A percentile compares a stretch with the other conserved stretches of the same genome.
Conservation (phyloP, 495 filamentous ascomycete species). For the Amphirosellinia nigrospora region DNA sequence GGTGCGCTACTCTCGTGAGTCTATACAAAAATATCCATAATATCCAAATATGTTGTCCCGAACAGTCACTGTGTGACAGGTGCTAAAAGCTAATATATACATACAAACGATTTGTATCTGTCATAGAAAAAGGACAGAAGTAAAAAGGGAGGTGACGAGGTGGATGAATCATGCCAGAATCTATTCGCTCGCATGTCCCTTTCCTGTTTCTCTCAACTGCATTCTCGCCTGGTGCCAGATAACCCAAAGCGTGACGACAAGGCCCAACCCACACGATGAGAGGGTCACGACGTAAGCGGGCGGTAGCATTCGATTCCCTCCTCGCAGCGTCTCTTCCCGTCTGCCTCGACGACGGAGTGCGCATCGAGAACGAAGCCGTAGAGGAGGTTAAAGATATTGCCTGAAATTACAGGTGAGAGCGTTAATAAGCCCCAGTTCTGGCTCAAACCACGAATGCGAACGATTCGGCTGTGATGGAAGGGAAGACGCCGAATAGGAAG, state of each 20-base stretch:
- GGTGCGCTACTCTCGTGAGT: neutral
- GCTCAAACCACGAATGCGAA: slow-evolving; percentile 86
- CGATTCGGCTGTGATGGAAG: slow-evolving; percentile 86
- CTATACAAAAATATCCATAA: neutral
- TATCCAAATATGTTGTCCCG: neutral
- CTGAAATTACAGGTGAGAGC: slow-evolving; percentile 79
- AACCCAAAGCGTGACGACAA: slow-evolving; percentile 73
- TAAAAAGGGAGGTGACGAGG: neutral
- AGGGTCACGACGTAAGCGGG: slow-evolving; percentile 85
- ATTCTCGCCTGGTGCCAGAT: slow-evolving; percentile 68
- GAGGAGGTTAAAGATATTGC: slow-evolving; percentile 89
- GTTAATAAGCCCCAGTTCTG: slow-evolving; percentile 97
- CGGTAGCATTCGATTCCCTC: slow-evolving; percentile 84
- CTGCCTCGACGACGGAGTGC: slow-evolving; percentile 69
- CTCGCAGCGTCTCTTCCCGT: slow-evolving; percentile 74
- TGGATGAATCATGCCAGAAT: neutral
- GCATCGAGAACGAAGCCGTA: slow-evolving; percentile 84
- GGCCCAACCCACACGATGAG: slow-evolving; percentile 70
- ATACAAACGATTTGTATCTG: neutral
- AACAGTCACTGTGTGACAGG: no score
- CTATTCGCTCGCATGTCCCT: slow-evolving; percentile 33
- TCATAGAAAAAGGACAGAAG: neutral
- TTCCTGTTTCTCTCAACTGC: slow-evolving; percentile 42
- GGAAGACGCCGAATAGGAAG: slow-evolving; percentile 93
- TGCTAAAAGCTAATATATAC: neutral